Base-by-base conservation (phyloP, 106 monocot genomes). In the Xerophyta viscosa region DNA sequence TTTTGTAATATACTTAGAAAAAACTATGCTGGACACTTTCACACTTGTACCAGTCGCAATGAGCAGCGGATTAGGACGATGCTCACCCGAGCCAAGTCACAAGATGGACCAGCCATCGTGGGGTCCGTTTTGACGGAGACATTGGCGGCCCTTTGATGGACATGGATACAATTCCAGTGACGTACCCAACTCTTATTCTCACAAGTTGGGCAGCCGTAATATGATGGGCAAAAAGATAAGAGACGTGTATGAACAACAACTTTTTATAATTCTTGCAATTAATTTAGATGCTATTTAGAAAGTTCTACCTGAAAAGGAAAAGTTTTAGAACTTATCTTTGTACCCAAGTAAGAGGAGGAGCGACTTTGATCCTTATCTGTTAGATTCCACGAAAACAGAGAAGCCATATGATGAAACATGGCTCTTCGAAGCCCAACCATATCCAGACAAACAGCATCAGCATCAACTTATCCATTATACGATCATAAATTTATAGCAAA, bases 291-390 rank as follows among this genome's bases (percentile, higher is more conserved):
- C 10, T 39, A 39, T 39, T 39, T 12, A 8, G 11, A 46, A 46
- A 46, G 46, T 19, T 46, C 46, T 3, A 46, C 8, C 33, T 13
- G 6, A 7, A 17, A 1, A 46, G 19, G 20, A 20, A 46, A 6
- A 46, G 18, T 1, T 7, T 39, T 6, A 6, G 18, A 46, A 46
- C 46, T 46, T 46, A 46, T 46, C 46, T 13, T 46, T 2, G 0
- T 46, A 18, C 8, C 17, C 46, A 46, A 18, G 46, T 19, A 46
- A 46, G 46, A 46, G 9, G 33, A 46, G 46, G 46, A 39, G 39
- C 13, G 6, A 20, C 13, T 7, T 46, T 46, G 2, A 17, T 46
- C 20, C 46, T 46, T 46, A 46, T 46, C 46, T 19, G 18, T 1
- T 12, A 39, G 15, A 8, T 18, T 46, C 10, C 10, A 20, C 6